Evolutionary conservation across 495 filamentous ascomycete species (phyloP).

Genomic region (Parathielavia hyrcaniae): DNA sequence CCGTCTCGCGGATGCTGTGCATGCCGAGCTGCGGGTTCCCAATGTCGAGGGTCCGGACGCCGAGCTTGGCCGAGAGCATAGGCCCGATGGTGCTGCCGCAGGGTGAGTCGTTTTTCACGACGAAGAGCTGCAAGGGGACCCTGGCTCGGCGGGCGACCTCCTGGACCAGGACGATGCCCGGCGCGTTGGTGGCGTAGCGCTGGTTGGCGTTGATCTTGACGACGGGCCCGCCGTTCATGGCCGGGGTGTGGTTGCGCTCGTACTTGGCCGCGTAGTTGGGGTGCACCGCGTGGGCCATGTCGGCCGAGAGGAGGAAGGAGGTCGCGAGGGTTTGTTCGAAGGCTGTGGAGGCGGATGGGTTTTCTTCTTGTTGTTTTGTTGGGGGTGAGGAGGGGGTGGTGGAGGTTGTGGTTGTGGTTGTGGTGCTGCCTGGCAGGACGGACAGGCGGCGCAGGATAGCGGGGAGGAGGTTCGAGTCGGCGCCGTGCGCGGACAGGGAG

Average conservation of each 20-base stretch:
- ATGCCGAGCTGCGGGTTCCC: conserved; percentile 95
- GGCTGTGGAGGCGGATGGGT: conserved; percentile 59
- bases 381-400: neutral
- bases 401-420: conserved; percentile 39
- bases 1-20: conserved; percentile 94
- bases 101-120: conserved; percentile 88
- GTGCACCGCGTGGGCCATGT: conserved; percentile 94
- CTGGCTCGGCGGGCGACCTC: conserved; percentile 64
- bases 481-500: conserved; percentile 83
- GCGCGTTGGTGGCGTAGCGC: conserved; percentile 91
- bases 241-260: conserved; percentile 79
- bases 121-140: conserved; percentile 89
- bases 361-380: no score
- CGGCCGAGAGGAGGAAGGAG: conserved; percentile 93
- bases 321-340: conserved; percentile 88
- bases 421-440: conserved; percentile 54
- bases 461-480: conserved; percentile 85
- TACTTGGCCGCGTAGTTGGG: conserved; percentile 92
- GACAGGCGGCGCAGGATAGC: conserved; percentile 82
- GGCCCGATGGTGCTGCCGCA: conserved; percentile 97
- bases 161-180: conserved; percentile 86
- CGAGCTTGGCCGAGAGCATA: conserved; percentile 80
- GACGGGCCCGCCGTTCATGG: conserved; percentile 93
- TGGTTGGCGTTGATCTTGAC: conserved; percentile 98
- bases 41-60: conserved; percentile 81